Evolutionary conservation across 345 rosid species (phyloP), one percentile per base, ranked within the genome.

Genomic region (Eutrema yunnanense): DNA sequence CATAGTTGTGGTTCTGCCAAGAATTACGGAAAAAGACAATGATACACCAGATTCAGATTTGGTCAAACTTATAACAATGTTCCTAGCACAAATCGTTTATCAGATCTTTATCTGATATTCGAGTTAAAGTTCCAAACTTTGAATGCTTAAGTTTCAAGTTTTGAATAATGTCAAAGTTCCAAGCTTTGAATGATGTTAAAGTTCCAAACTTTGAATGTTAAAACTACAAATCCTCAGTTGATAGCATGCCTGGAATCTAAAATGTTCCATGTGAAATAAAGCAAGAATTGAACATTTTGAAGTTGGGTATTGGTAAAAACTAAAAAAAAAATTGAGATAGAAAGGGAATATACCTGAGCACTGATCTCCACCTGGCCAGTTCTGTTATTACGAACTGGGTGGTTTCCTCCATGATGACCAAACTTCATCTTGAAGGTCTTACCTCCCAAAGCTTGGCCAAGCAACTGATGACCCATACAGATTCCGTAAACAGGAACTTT

Each of bases 371-470:
- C 97, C n/a, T 81, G 82, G 34, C 88, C 85, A 65, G 77, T 87
- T 22, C 70, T 86, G 71, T 87, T 62, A 67, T 92, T 90, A 57
- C 84, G 80, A 62, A 95, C 98, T 0, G 98, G 98, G 78, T 92
- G 99, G 69, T 95, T 95, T 36, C 97, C 97, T 75, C 98, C 97
- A 79, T 92, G 99, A 82, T 92, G 99, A 36, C 96, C 97, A 78
- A 95, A 95, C 84, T 95, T 95, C 98, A 95, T 92, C 78, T 95
- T 95, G 68, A 85, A 95, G 62, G 98, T 95, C 69, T 87, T 90
- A 71, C 98, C 96, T 50, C 99, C 97, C 79, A 95, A 80, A 67
- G 97, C 99, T 84, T 90, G 98, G 46, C 98, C 98, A 10, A 95
- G 88, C 71, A 95, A 80, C 74, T 95, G 99, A 78, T 95, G 98